phyloP scores from a whole-genome alignment of 2,329 filamentous ascomycete genomes.

The Colletotrichum salicis region DNA sequence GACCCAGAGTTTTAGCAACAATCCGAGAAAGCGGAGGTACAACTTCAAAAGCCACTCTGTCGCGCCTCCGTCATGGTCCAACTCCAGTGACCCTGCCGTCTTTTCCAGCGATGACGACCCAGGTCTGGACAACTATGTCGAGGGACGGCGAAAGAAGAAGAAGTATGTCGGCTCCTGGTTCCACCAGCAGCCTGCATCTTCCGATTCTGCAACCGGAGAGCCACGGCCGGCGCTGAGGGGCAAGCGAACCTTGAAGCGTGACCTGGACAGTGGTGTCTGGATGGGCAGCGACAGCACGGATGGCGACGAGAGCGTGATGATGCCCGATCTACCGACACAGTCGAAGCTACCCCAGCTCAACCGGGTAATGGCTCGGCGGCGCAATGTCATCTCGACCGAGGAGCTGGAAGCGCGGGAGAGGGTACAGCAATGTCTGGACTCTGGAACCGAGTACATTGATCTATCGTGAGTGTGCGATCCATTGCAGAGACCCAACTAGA shows the following conservation, averaged over 20 bases:
- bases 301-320: conserved; percentile 51
- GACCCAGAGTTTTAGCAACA: conserved; percentile 52
- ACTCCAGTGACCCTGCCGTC: conserved; percentile 76
- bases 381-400: conserved; percentile 47
- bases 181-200: conserved; percentile 63
- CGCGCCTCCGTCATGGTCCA: conserved; percentile 54
- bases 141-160: conserved; percentile 67
- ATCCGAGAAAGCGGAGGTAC: conserved; percentile 51
- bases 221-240: conserved; percentile 48
- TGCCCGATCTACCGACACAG: conserved; percentile 44
- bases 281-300: conserved; percentile 70
- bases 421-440: conserved; percentile 66
- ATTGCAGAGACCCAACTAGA: not conserved
- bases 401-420: conserved; percentile 57
- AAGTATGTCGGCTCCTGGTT: conserved; percentile 76
- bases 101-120: conserved; percentile 81
- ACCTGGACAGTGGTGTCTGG: conserved; percentile 76
- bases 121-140: conserved; percentile 71
- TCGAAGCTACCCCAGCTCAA: conserved; percentile 52
- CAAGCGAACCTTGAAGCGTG: conserved; percentile 66
- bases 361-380: conserved; percentile 40
- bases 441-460: conserved; percentile 69
- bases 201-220: conserved; percentile 60
- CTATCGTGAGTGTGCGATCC: conserved; percentile 62
- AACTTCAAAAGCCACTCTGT: conserved; percentile 43